These are phyloP conservation scores for Apostasia ramifera DNA, from an alignment of 106 monocot species.

Conservation along the genomic window DNA sequence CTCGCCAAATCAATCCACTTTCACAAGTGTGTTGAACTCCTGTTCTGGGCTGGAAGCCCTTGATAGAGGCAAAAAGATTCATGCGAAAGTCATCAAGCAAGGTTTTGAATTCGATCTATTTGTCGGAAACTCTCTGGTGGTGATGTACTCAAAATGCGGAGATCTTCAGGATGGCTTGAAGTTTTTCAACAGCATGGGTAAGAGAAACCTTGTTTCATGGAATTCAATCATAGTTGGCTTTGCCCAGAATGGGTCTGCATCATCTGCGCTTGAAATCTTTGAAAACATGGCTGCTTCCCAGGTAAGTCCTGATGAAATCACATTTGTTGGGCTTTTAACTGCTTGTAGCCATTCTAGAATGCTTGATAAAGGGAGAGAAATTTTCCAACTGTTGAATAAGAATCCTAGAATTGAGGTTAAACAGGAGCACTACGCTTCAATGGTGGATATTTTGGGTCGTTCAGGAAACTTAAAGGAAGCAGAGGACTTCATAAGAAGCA, in stretches of 20 bases:
- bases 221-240: slow-evolving; percentile 75
- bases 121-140: slow-evolving; percentile 65
- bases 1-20: slow-evolving; percentile 59
- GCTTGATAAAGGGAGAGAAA: slow-evolving; percentile 54
- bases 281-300: slow-evolving; percentile 34
- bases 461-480: slow-evolving; percentile 64
- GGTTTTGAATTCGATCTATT: slow-evolving; percentile 51
- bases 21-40: slow-evolving; percentile 51
- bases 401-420: slow-evolving; percentile 35
- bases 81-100: slow-evolving; percentile 31
- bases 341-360: slow-evolving; percentile 80
- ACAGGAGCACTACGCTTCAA: slow-evolving; percentile 64
- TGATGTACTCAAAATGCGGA: slow-evolving; percentile 67
- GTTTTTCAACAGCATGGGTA: slow-evolving; percentile 31
- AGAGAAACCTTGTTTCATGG: slow-evolving; percentile 73
- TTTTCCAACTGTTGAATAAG: slow-evolving; percentile 34
- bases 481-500: slow-evolving; percentile 45
- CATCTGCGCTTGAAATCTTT: slow-evolving; percentile 29
- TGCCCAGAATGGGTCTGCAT: slow-evolving; percentile 66
- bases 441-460: slow-evolving; percentile 74
- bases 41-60: slow-evolving; percentile 53
- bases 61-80: slow-evolving; percentile 47
- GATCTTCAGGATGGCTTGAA: slow-evolving; percentile 34
- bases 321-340: slow-evolving; percentile 61
- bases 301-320: slow-evolving; percentile 67